Evolutionary conservation across 441 rosid genomes (phyloP).

Genomic region (Isatis lusitanica): DNA sequence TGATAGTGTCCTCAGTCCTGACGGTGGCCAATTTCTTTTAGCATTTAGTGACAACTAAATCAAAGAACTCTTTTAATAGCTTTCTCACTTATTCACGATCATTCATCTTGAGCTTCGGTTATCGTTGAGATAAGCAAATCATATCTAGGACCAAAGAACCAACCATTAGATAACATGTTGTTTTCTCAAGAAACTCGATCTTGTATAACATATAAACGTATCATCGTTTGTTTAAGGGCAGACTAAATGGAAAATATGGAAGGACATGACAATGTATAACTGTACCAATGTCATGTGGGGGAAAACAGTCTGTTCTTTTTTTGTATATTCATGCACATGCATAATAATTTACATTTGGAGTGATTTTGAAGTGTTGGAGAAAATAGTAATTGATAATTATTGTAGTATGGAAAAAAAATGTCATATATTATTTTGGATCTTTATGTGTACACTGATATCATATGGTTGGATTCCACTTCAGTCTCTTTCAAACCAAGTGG

Average conservation of each 20-base stretch:
- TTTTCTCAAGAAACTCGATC: background rate
- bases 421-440: slow-evolving; percentile 3
- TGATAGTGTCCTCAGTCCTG: slow-evolving; percentile 18
- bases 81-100: background rate
- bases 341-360: background rate
- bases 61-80: background rate
- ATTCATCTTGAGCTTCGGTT: background rate
- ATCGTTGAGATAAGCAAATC: background rate
- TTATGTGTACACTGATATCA: background rate
- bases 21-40: slow-evolving; percentile 5
- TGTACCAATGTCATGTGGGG: background rate
- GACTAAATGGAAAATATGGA: background rate
- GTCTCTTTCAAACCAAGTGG: slow-evolving; percentile 46
- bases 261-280: background rate
- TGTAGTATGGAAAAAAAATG: background rate
- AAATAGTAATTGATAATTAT: background rate
- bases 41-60: background rate
- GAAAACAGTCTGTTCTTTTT: background rate
- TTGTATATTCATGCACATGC: slow-evolving; percentile 24
- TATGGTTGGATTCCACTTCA: slow-evolving; percentile 52
- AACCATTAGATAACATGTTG: background rate
- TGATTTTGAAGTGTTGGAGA: background rate
- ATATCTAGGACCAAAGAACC: background rate
- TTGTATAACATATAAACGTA: background rate
- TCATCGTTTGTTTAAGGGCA: background rate